Percentiles rank a stretch among this genome's conserved stretches.
phyloP scores from a whole-genome alignment of 495 filamentous ascomycete species.

The Podospora didyma region DNA sequence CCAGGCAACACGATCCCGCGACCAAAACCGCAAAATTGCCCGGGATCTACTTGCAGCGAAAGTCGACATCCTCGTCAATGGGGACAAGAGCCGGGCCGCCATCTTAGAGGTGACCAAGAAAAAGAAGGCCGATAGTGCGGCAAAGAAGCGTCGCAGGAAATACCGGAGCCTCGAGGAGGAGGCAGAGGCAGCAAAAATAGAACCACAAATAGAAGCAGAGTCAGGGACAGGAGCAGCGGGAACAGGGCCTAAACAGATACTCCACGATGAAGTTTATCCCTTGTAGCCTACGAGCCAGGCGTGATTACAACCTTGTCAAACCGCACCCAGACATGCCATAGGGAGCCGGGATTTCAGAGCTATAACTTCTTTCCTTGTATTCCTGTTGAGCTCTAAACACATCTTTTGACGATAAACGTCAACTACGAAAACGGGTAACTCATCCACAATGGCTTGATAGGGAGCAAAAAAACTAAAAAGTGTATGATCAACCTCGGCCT shows the following conservation, averaged over 20 bases:
- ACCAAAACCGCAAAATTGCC: constrained; percentile 87
- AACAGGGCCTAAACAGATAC: neutral
- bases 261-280: neutral
- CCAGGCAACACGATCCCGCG: constrained; percentile 81
- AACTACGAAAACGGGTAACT: constrained; percentile 17
- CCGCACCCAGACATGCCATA: neutral
- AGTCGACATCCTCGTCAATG: constrained; percentile 62
- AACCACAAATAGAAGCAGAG: neutral
- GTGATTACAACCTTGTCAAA: neutral
- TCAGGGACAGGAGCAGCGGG: no score
- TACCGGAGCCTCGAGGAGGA: constrained; percentile 37
- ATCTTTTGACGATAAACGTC: constrained; percentile 4
- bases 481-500: constrained; percentile 48
- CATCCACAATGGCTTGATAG: constrained; percentile 14
- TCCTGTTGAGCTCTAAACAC: constrained; percentile 14
- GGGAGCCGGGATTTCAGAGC: neutral
- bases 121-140: constrained; percentile 45
- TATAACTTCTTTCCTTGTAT: constrained; percentile 13
- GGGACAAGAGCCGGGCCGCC: constrained; percentile 38
- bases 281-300: neutral
- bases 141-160: constrained; percentile 47
- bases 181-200: neutral
- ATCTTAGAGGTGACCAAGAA: constrained; percentile 39
- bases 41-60: constrained; percentile 70
- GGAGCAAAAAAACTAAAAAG: constrained; percentile 19